Evolutionary conservation across 306 rosid species (phyloP), one percentile per base, ranked within the genome.

Genomic region (Cucumis cinereus): DNA sequence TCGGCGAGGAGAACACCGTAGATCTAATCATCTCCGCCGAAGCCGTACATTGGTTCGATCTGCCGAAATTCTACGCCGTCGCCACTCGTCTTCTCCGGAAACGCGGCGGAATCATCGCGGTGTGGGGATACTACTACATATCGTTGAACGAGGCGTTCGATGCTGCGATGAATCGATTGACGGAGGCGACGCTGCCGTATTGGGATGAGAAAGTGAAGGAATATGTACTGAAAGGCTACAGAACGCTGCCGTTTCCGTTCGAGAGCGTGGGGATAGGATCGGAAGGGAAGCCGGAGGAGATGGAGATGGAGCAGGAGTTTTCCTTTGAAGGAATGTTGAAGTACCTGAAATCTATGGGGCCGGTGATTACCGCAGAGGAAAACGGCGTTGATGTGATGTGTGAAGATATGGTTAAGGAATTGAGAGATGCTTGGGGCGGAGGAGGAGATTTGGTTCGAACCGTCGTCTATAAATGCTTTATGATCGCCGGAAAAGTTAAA

Each of bases 41-140:
- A 47, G 83, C 83, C 6, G 83, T 80, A 11, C 86, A 83, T 19
- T 83, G 84, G 86, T 83, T 83, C 50, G 86, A 83, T 45, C 83
- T 83, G 40, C 79, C 83, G 22, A 41, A 45, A 33, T 77, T 80
- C 62, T 83, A 80, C 79, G 53, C 79, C 26, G 79, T 80, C 8
- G 80, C 53, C 11, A 26, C 53, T 0, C 86, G 77, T 24, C 74
- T 80, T 58, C 67, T 80, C 58, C 75, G 81, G 20, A 80, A 83
- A 41, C 86, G 75, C 4, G 86, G 86, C 55, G 83, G 83, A 47
- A 45, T 80, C 45, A 35, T 80, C 54, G 83, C 79, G 40, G 56
- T 83, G 8, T 83, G 86, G 88, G 78, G 80, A 67, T 84, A 82
- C 77, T 72, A 79, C 24, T 22, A 24, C 36, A n/a, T 69, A 2